Evolutionary conservation across 225 moss, liverwort and hornwort genomes (phyloP).

Genomic region (Marchantia polymorpha): DNA sequence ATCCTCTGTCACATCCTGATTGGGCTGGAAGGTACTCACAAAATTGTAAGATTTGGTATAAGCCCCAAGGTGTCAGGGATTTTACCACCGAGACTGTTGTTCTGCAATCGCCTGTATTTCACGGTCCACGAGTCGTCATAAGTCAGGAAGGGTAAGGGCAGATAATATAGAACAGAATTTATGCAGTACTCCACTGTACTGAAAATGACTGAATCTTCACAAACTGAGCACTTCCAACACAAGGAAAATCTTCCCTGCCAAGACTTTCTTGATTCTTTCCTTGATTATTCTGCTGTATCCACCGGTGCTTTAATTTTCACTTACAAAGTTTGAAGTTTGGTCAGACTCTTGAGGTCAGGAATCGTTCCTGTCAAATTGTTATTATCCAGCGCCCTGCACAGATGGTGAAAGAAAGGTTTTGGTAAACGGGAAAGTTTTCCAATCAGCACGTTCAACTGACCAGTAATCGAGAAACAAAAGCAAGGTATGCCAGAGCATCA

Average conservation of each 20-base stretch:
- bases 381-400: neutral
- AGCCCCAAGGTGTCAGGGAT: slow-evolving; percentile 5
- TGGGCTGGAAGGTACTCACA: neutral
- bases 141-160: neutral
- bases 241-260: too few relatives aligned
- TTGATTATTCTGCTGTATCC: too few relatives aligned
- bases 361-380: slow-evolving; percentile 3
- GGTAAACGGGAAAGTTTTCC: neutral
- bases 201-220: too few relatives aligned
- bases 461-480: neutral
- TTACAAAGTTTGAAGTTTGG: slow-evolving; percentile 5
- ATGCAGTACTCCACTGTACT: too few relatives aligned
- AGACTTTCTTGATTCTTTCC: too few relatives aligned
- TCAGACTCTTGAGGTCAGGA: neutral
- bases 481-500: neutral
- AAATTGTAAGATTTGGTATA: neutral
- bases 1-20: neutral
- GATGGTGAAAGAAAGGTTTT: too few relatives aligned
- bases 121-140: neutral
- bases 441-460: neutral
- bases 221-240: too few relatives aligned
- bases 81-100: neutral
- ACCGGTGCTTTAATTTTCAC: neutral
- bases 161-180: neutral
- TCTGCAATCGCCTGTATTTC: slow-evolving; percentile 4